Conservation (phyloP, 768 basidiomycete species). For the Pleurotus ostreatus region DNA sequence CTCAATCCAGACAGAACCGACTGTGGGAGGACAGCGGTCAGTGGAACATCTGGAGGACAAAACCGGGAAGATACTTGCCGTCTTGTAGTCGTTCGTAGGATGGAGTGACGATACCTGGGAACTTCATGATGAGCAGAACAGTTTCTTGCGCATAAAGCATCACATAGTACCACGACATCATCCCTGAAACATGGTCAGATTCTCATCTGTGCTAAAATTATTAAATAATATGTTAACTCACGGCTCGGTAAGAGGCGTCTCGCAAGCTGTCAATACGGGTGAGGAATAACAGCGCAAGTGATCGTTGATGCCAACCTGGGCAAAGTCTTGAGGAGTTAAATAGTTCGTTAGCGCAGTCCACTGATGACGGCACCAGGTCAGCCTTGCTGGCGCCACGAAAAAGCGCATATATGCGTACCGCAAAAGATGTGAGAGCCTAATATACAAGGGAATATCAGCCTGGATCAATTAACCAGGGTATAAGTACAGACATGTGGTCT, state of each 20-base stretch:
- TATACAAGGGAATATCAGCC: constrained; percentile 8
- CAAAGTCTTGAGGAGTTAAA: constrained; percentile 77
- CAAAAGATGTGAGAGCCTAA: constrained; percentile 87
- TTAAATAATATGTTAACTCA: constrained; percentile 26
- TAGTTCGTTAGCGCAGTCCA: constrained; percentile 81
- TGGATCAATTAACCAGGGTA: not conserved
- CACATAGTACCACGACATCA: constrained; percentile 50
- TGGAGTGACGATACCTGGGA: constrained; percentile 73
- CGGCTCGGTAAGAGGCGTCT: constrained; percentile 78
- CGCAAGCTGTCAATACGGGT: constrained; percentile 53
- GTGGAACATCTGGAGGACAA: no score
- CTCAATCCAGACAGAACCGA: constrained; percentile 81
- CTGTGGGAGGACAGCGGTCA: constrained; percentile 28
- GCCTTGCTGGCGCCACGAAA: no score
- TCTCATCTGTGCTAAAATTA: not conserved
- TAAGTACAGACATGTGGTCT: constrained; percentile 53
- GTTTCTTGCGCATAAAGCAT: not conserved
- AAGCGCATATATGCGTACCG: constrained; percentile 33
- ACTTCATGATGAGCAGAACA: not conserved
- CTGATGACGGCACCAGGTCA: constrained; percentile 27
- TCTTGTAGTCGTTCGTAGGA: constrained; percentile 90
- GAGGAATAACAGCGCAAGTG: not conserved
- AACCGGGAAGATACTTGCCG: constrained; percentile 37
- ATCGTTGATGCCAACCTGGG: constrained; percentile 49
- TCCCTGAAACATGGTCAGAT: constrained; percentile 32